A percentile compares a stretch with the other conserved stretches of the same genome.
These are phyloP conservation scores for Wickerhamomyces sp. DNA, from an alignment of 1,139 yeast species.

Conservation along the genomic window DNA sequence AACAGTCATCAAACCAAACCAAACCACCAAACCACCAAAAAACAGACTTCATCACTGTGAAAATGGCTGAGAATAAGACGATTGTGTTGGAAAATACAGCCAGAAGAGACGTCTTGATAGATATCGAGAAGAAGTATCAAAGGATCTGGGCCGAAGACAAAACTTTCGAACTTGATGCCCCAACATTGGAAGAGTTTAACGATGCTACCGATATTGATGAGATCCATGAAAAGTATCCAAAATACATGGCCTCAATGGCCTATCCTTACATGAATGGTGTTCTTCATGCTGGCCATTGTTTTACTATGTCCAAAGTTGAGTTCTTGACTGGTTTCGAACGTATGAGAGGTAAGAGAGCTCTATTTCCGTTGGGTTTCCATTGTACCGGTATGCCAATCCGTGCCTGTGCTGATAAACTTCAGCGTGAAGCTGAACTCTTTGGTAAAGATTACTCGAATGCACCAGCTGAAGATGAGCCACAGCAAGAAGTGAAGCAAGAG, in stretches of 20 bases:
- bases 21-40: background rate
- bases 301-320: conserved; percentile 92
- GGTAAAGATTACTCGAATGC: conserved; percentile 78
- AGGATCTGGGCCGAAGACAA: conserved; percentile 82
- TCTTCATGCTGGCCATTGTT: conserved; percentile 95
- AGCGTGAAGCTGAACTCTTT: conserved; percentile 86
- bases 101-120: conserved; percentile 91
- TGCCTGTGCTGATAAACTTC: conserved; percentile 93
- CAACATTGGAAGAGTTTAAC: conserved; percentile 61
- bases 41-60: background rate
- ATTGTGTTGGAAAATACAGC: conserved; percentile 51
- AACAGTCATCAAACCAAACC: too few relatives aligned
- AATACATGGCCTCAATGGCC: conserved; percentile 91
- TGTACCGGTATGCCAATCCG: conserved; percentile 99
- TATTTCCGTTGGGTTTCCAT: conserved; percentile 97
- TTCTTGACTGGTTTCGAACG: conserved; percentile 92
- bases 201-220: conserved; percentile 54
- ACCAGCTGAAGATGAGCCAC: conserved; percentile 54
- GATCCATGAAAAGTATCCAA: conserved; percentile 75
- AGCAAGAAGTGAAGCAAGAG: conserved; percentile 36
- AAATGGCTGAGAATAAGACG: conserved; percentile 25
- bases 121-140: conserved; percentile 86
- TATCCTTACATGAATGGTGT: conserved; percentile 99
- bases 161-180: conserved; percentile 84
- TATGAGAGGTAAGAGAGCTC: conserved; percentile 87